These are phyloP conservation scores for Vigna radiata DNA, from an alignment of 306 rosid genomes.

Conservation along the genomic window DNA sequence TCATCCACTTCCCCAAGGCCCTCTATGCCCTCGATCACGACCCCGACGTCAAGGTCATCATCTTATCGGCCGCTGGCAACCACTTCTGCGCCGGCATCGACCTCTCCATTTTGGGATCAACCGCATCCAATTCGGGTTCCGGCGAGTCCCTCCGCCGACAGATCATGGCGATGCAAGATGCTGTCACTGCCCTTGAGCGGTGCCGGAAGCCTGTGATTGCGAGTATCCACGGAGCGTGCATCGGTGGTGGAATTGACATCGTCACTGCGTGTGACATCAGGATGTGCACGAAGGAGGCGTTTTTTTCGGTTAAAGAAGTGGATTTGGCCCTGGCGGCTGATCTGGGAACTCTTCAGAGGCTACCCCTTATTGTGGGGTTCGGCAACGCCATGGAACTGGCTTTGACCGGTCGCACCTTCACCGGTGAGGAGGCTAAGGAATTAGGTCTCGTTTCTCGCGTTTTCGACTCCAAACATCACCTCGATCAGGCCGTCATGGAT, in stretches of 20 bases:
- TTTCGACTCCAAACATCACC: slow-evolving; percentile 57
- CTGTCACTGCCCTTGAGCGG: slow-evolving; percentile 74
- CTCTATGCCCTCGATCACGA: slow-evolving; percentile 68
- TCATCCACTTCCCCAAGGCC: slow-evolving; percentile 75
- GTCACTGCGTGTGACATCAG: slow-evolving; percentile 85
- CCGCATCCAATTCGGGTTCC: slow-evolving; percentile 8
- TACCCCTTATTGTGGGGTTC: slow-evolving; percentile 76
- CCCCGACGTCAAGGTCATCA: slow-evolving; percentile 65
- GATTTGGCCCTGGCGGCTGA: slow-evolving; percentile 87
- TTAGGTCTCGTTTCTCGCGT: slow-evolving; percentile 69
- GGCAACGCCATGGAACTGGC: slow-evolving; percentile 86
- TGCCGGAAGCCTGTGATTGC: slow-evolving; percentile 93
- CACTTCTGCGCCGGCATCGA: slow-evolving; percentile 95
- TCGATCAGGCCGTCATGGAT: slow-evolving; percentile 54
- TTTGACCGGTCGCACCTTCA: slow-evolving; percentile 75
- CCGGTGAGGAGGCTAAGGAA: slow-evolving; percentile 77
- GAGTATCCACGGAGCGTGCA: slow-evolving; percentile 76
- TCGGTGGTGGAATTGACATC: slow-evolving; percentile 83
- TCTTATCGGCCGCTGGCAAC: slow-evolving; percentile 68
- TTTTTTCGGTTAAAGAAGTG: slow-evolving; percentile 88
- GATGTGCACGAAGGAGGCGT: slow-evolving; percentile 73
- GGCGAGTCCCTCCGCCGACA: slow-evolving; percentile 72
- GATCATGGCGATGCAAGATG: slow-evolving; percentile 69
- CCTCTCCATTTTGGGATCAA: slow-evolving; percentile 48
- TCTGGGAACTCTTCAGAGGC: slow-evolving; percentile 84